A percentile compares a stretch with the other conserved stretches of the same genome.
Conservation (phyloP, 164 flowering plant species). For the Chimonanthus praecox region DNA sequence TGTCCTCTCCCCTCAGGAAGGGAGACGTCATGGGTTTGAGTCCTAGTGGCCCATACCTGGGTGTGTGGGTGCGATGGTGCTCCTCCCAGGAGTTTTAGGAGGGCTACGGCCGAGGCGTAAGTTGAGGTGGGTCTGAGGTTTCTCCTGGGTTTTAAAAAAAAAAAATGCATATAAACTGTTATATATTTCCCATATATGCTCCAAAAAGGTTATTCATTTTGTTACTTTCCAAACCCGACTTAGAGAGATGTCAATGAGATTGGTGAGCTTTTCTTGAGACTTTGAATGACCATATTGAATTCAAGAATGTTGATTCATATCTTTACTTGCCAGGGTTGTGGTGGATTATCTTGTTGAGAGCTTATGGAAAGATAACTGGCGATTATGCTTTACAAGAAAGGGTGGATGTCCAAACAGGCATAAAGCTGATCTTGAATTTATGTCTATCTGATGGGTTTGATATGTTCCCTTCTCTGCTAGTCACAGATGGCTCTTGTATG, state of each 20-base stretch:
- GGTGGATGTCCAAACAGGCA: conserved; percentile 90
- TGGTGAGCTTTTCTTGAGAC: neutral
- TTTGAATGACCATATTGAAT: neutral
- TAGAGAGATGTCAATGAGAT: neutral
- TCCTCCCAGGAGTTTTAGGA: no score
- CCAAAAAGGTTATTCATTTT: neutral
- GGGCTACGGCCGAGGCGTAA: no score
- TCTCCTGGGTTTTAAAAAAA: no score
- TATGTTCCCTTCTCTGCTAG: conserved; percentile 87
- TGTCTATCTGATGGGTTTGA: conserved; percentile 91
- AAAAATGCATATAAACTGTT: no score
- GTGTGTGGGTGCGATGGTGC: no score
- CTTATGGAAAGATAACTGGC: conserved; percentile 84
- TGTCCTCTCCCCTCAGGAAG: no score
- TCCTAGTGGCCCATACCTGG: no score
- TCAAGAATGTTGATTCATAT: neutral
- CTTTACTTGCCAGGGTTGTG: conserved; percentile 53
- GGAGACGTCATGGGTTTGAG: no score
- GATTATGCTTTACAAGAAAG: conserved; percentile 79
- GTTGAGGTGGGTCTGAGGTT: no score
- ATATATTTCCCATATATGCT: no score
- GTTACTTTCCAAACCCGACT: neutral
- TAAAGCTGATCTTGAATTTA: conserved; percentile 61
- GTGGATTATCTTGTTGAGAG: conserved; percentile 92
- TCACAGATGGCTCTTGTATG: conserved; percentile 97